A percentile compares a stretch with the other conserved stretches of the same genome.
Evolutionary conservation across 805 yeast species (phyloP).

Genomic region (Teunomyces barrocoloradensis): DNA sequence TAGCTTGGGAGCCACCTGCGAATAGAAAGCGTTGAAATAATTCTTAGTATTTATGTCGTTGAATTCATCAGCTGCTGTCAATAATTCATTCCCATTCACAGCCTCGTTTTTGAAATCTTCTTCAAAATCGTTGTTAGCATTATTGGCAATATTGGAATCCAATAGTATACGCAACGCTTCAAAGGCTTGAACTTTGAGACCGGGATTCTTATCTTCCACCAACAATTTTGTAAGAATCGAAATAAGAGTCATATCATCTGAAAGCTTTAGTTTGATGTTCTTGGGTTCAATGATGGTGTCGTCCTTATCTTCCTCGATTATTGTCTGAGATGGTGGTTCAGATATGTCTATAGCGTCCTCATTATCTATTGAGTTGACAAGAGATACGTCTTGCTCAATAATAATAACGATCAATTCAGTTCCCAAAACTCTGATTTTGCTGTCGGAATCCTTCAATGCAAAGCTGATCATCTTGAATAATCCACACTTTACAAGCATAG

Average conservation of each 20-base stretch:
- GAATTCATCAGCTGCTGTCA: constrained; percentile 15
- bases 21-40: constrained; percentile 62
- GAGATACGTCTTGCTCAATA: constrained; percentile 76
- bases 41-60: constrained; percentile 36
- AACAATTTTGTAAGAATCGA: constrained; percentile 57
- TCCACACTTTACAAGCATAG: constrained; percentile 62
- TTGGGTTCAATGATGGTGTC: constrained; percentile 13
- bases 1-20: constrained; percentile 55
- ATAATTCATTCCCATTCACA: not conserved
- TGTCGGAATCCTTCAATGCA: constrained; percentile 57
- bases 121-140: constrained; percentile 8
- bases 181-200: constrained; percentile 75
- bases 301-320: constrained; percentile 13
- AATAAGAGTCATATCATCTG: constrained; percentile 60
- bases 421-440: constrained; percentile 61
- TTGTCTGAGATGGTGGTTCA: constrained; percentile 5
- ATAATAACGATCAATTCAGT: constrained; percentile 78
- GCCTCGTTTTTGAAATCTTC: not conserved
- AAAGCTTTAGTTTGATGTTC: constrained; percentile 30
- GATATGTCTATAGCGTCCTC: constrained; percentile 6
- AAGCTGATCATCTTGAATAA: constrained; percentile 66
- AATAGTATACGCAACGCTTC: constrained; percentile 78
- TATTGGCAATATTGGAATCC: constrained; percentile 49
- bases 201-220: constrained; percentile 61
- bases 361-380: constrained; percentile 32